Conservation (phyloP, 441 rosid species). For the Arabidopsis lyrata region DNA sequence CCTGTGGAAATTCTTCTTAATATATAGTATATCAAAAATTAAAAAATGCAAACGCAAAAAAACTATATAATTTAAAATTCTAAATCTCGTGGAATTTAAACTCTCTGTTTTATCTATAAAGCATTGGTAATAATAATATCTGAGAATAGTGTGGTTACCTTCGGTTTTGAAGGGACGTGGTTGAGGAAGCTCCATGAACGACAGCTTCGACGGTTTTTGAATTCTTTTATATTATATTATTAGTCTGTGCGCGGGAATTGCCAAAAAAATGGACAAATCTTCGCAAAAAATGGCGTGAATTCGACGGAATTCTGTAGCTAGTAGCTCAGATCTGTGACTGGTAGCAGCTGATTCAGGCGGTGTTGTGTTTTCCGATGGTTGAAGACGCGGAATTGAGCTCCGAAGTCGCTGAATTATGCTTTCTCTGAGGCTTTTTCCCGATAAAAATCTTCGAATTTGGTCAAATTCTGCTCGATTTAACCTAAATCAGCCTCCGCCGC, state of each 20-base stretch:
- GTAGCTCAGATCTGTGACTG: conserved; percentile 38
- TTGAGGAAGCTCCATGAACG: conserved; percentile 83
- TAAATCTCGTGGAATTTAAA: conserved; percentile 6
- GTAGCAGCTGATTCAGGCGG: not conserved
- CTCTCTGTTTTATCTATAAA: not conserved
- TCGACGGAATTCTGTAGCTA: not conserved
- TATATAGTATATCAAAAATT: conserved; percentile 45
- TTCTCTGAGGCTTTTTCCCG: not conserved
- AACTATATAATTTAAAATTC: not conserved
- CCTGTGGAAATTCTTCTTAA: conserved; percentile 64
- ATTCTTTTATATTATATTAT: not conserved
- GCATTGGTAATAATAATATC: not conserved
- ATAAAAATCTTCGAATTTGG: not conserved
- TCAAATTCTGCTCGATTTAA: not conserved
- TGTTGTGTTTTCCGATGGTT: not conserved
- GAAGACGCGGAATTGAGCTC: conserved; percentile 19
- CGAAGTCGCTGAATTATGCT: conserved; percentile 22
- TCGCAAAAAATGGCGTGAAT: conserved; percentile 5
- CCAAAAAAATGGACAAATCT: not conserved
- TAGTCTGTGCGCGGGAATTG: conserved; percentile 3
- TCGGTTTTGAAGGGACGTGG: conserved; percentile 71
- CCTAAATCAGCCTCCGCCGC: conserved; percentile 7
- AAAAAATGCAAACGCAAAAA: not conserved
- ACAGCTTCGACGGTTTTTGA: conserved; percentile 30
- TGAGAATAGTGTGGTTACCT: conserved; percentile 52